These are phyloP conservation scores for Aplosporella prunicola DNA, from an alignment of 2,329 filamentous ascomycete genomes.

Conservation along the genomic window DNA sequence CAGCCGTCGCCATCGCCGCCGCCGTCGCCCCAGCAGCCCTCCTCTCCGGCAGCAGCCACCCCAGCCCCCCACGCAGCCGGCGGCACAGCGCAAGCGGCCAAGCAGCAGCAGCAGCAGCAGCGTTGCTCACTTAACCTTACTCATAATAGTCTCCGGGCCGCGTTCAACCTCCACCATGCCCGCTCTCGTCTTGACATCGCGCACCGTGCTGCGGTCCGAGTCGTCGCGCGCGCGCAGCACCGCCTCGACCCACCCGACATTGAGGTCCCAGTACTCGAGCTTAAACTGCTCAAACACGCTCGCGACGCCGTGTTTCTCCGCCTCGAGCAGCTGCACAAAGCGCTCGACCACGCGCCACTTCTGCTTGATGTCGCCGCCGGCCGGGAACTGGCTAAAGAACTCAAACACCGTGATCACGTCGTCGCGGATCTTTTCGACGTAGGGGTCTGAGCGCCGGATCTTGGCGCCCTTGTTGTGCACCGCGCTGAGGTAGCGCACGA, in stretches of 20 bases:
- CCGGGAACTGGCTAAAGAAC: conserved; percentile 66
- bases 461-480: conserved; percentile 86
- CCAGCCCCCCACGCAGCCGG: background rate
- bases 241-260: conserved; percentile 91
- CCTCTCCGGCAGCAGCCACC: background rate
- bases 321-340: conserved; percentile 68
- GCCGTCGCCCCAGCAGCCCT: too few species aligned
- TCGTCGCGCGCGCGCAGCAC: conserved; percentile 81
- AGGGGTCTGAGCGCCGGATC: conserved; percentile 78
- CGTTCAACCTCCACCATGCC: conserved; percentile 73
- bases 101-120: too few species aligned
- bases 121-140: conserved; percentile 72
- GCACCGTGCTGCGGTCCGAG: conserved; percentile 85
- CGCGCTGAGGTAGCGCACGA: conserved; percentile 71
- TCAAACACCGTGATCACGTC: conserved; percentile 85
- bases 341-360: conserved; percentile 87
- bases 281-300: conserved; percentile 80
- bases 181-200: conserved; percentile 77
- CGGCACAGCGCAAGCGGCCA: too few species aligned
- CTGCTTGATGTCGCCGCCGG: conserved; percentile 68
- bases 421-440: conserved; percentile 86
- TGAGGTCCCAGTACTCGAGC: conserved; percentile 80
- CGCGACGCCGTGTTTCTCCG: conserved; percentile 63
- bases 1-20: too few species aligned
- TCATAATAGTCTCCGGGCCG: conserved; percentile 88